Conservation (phyloP, 345 rosid genomes). For the Psidium friedrichsthalianum region DNA sequence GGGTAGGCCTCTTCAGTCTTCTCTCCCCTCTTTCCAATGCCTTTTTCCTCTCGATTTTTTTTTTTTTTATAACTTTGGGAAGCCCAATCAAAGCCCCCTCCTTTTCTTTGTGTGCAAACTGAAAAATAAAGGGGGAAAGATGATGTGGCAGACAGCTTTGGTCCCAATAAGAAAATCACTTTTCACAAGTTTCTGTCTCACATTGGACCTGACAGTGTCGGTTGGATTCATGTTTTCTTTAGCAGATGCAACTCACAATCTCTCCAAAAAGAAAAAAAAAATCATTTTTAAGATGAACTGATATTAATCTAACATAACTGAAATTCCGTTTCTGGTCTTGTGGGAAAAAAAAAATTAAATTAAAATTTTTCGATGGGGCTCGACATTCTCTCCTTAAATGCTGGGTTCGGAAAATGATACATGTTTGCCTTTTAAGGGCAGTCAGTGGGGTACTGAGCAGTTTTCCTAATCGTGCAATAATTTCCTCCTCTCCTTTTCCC, state of each 20-base stretch:
- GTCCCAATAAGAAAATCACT: constrained; percentile 2
- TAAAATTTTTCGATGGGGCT: background rate
- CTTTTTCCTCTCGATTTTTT: background rate
- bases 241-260: background rate
- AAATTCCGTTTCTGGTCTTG: background rate
- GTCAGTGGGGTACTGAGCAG: background rate
- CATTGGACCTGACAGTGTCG: background rate
- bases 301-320: background rate
- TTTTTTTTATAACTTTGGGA: constrained; percentile 3
- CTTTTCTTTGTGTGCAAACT: constrained; percentile 1
- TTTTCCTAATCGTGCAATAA: background rate
- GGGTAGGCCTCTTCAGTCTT: background rate
- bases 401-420: background rate
- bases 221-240: background rate
- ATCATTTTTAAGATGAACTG: background rate
- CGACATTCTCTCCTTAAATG: background rate
- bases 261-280: background rate
- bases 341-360: background rate
- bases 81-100: constrained; percentile 21
- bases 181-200: background rate
- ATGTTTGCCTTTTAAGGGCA: background rate
- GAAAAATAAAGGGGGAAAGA: background rate
- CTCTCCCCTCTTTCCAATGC: constrained; percentile 4
- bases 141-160: background rate
- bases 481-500: background rate